Percentiles rank a stretch among this genome's conserved stretches.
These are phyloP conservation scores for Craterostigma plantagineum DNA, from an alignment of 257 asterid genomes.

Conservation along the genomic window DNA sequence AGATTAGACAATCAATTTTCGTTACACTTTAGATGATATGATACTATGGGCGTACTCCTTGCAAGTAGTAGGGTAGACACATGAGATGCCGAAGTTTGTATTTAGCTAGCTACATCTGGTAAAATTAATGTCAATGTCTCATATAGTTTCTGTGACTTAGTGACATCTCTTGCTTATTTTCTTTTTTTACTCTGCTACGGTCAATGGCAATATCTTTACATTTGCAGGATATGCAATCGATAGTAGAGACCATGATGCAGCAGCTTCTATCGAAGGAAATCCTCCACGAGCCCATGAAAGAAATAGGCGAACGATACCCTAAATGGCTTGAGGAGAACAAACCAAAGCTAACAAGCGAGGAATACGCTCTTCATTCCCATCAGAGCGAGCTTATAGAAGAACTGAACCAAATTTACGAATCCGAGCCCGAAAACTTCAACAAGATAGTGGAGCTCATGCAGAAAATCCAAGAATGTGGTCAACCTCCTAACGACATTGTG, in stretches of 20 bases:
- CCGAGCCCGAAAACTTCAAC: conserved; percentile 75
- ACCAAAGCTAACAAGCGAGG: conserved; percentile 42
- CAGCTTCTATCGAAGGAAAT: conserved; percentile 89
- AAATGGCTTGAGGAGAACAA: conserved; percentile 74
- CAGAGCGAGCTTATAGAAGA: conserved; percentile 59
- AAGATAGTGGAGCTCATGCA: conserved; percentile 95
- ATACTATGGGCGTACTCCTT: no score
- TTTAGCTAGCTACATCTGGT: no score
- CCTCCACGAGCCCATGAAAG: conserved; percentile 93
- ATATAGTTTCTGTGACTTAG: no score
- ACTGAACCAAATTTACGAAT: conserved; percentile 50
- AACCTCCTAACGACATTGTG: conserved; percentile 86
- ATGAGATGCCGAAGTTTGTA: no score
- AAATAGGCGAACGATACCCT: conserved; percentile 88
- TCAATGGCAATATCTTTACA: not conserved
- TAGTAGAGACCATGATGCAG: conserved; percentile 95
- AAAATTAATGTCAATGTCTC: no score
- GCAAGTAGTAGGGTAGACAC: no score
- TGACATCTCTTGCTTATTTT: no score
- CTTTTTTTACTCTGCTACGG: no score
- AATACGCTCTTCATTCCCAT: conserved; percentile 35
- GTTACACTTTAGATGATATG: no score
- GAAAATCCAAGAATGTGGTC: conserved; percentile 99
- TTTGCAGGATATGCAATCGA: conserved; percentile 77
- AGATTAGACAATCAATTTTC: no score